Conservation (phyloP, 805 yeast species). For the Sugiyamaella americana region DNA sequence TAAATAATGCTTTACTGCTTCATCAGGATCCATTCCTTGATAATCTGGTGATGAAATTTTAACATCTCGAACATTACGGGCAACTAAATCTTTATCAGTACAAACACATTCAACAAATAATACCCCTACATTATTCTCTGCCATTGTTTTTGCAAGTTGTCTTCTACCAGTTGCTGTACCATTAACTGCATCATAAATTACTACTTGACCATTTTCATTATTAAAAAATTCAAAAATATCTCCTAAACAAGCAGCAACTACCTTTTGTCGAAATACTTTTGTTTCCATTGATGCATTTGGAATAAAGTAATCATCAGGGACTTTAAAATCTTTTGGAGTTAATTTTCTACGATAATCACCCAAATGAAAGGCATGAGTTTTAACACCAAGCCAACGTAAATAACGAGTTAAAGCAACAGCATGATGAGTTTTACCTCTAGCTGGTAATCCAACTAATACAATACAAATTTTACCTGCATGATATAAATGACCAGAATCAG, state of each 20-base stretch:
- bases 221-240: slow-evolving; percentile 70
- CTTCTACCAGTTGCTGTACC: slow-evolving; percentile 65
- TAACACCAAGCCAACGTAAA: slow-evolving; percentile 93
- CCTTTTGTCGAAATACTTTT: slow-evolving; percentile 46
- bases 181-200: slow-evolving; percentile 92
- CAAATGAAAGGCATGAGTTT: slow-evolving; percentile 83
- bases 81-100: slow-evolving; percentile 62
- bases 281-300: slow-evolving; percentile 45
- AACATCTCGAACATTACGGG: slow-evolving; percentile 77
- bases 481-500: slow-evolving; percentile 85
- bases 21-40: slow-evolving; percentile 61
- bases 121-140: slow-evolving; percentile 58
- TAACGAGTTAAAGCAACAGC: slow-evolving; percentile 89
- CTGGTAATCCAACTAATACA: slow-evolving; percentile 87
- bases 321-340: slow-evolving; percentile 36
- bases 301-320: slow-evolving; percentile 67
- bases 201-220: slow-evolving; percentile 83
- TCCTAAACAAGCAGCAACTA: slow-evolving; percentile 55
- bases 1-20: slow-evolving; percentile 72
- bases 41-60: slow-evolving; percentile 79
- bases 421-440: slow-evolving; percentile 89
- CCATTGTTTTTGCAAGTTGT: slow-evolving; percentile 49
- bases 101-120: slow-evolving; percentile 84
- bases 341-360: slow-evolving; percentile 74
- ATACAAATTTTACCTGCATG: slow-evolving; percentile 94